These are phyloP conservation scores for Rhododendron kiyosumense DNA, from an alignment of 148 eudicot genomes.

Conservation along the genomic window DNA sequence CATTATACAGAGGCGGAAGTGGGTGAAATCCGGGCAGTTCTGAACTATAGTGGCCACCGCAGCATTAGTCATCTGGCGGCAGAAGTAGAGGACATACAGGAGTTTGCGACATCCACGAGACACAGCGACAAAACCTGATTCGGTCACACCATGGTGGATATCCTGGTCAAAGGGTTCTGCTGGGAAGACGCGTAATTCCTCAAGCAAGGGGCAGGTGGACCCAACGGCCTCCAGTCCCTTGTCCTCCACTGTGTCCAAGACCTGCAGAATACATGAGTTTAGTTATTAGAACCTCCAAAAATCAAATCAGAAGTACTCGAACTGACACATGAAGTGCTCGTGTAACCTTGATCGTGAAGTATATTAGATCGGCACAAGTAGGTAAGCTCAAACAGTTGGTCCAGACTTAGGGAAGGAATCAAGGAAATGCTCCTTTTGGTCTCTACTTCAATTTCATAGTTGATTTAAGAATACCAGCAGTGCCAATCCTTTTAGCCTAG, in stretches of 20 bases:
- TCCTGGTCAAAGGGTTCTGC: constrained; percentile 63
- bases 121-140: constrained; percentile 65
- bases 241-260: constrained; percentile 73
- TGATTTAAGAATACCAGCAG: not conserved
- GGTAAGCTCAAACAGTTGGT: not conserved
- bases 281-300: not conserved
- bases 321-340: not conserved
- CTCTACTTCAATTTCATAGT: not conserved
- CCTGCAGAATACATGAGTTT: constrained; percentile 31
- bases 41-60: constrained; percentile 63
- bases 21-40: constrained; percentile 76
- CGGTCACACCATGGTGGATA: constrained; percentile 54
- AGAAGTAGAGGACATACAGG: constrained; percentile 72
- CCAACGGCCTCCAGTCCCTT: constrained; percentile 77
- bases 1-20: constrained; percentile 87
- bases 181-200: constrained; percentile 84
- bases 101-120: constrained; percentile 72
- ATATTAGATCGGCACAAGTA: not conserved
- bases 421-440: not conserved
- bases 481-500: not conserved
- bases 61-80: constrained; percentile 82
- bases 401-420: not conserved
- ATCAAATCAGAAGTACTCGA: not conserved
- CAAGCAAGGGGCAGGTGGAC: constrained; percentile 58
- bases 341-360: not conserved